A percentile compares a stretch with the other conserved stretches of the same genome.
phyloP scores from a whole-genome alignment of 1,139 yeast genomes.

The Saccharomycopsis hybrid region DNA sequence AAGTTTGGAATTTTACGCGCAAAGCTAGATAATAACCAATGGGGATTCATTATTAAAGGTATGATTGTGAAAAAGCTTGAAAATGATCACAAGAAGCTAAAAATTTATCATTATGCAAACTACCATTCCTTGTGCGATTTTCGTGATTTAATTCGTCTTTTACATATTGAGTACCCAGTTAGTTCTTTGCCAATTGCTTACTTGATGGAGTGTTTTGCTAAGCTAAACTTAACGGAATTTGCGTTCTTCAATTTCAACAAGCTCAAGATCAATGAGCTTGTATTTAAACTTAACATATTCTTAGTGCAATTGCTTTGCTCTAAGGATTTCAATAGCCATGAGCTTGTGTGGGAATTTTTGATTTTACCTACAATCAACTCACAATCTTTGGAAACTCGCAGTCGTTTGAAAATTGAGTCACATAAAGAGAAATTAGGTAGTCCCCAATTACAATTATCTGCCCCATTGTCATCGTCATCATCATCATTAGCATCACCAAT shows the following conservation, averaged over 20 bases:
- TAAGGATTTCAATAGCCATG: slow-evolving; percentile 32
- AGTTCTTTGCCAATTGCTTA: slow-evolving; percentile 37
- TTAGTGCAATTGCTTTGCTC: slow-evolving; percentile 34
- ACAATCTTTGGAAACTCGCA: slow-evolving; percentile 10
- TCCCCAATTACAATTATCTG: background rate
- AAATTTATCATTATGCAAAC: slow-evolving; percentile 18
- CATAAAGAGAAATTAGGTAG: slow-evolving; percentile 14
- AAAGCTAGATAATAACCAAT: slow-evolving; percentile 27
- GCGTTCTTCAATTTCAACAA: slow-evolving; percentile 29
- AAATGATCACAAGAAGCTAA: background rate
- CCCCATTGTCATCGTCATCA: background rate
- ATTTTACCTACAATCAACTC: slow-evolving; percentile 26
- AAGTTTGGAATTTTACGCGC: slow-evolving; percentile 34
- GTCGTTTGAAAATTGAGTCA: slow-evolving; percentile 16
- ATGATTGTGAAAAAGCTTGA: slow-evolving; percentile 1
- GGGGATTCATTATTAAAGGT: slow-evolving; percentile 27
- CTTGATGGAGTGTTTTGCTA: slow-evolving; percentile 26
- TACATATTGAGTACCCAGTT: slow-evolving; percentile 34
- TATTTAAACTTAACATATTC: slow-evolving; percentile 43
- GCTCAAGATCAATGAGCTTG: slow-evolving; percentile 38
- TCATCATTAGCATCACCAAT: no score
- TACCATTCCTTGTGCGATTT: slow-evolving; percentile 35
- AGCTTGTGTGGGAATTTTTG: slow-evolving; percentile 40
- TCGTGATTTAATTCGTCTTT: slow-evolving; percentile 29
- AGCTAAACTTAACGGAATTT: slow-evolving; percentile 23